Base-by-base conservation (phyloP, 1,284 basidiomycete species). In the Takashimella koratensis region DNA sequence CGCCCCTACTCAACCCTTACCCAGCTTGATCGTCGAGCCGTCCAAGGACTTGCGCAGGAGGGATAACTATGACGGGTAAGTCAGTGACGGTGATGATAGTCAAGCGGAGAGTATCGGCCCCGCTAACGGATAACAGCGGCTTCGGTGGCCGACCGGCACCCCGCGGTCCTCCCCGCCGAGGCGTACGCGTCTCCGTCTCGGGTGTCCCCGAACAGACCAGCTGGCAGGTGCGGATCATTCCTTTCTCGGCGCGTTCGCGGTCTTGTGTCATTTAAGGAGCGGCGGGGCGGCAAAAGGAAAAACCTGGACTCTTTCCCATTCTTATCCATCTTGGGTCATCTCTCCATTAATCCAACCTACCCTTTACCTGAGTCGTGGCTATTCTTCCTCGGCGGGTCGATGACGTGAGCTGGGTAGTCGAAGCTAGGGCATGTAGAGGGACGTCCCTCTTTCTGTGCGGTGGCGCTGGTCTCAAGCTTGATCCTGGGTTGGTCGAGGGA, bases 181-280 rank as follows among this genome's bases (percentile, higher is more conserved):
- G 88, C 8, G 84, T 87, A 62, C 86, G 91, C 64, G 79, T 96
- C 51, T 79, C 86, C 55, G 90, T 97, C 53, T 84, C 86, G 48
- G 90, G 90, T 56, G 83, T 97, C 59, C 88, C 90, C 62, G 84
- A 87, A 65, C 88, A 93, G 71, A 94, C 91, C 44, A 94, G 90
- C 76, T 97, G 93, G 93, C 93, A 97, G 91, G 93, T 97, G 84
- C 65, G 76, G 57, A 59, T 57, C 44, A 25, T 54, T 36, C 30
- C 47, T 52, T 47, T 64, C 53, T 45, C 46, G 51, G 21, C 27
- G 25, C 41, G 52, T 30, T 40, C 24, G 8, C 16, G 47, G 24
- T 43, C 22, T 41, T 25, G 45, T 46, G 51, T 47, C 21, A 23
- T 27, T 26, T 23, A 47, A 30, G 19, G 41, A 22, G 4, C 41